phyloP scores from a whole-genome alignment of 805 yeast genomes.

The Saccharomyces kudriavzevii region DNA sequence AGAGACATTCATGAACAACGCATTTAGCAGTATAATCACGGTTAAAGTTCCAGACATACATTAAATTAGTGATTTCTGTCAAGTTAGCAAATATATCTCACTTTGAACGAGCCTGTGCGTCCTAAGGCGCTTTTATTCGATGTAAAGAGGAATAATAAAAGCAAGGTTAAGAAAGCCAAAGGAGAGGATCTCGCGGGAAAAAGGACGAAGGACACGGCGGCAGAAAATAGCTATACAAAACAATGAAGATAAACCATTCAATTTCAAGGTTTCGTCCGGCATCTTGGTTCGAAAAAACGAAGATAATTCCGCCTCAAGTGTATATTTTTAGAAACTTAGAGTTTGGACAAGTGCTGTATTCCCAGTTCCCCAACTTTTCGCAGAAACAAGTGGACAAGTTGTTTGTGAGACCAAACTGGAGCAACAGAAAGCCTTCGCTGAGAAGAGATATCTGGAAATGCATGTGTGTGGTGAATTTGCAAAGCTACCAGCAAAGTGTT shows the following conservation, averaged over 20 bases:
- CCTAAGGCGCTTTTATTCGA: not conserved
- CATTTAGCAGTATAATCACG: not conserved
- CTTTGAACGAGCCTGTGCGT: not conserved
- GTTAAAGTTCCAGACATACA: not conserved
- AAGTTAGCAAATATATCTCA: not conserved
- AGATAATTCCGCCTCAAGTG: slow-evolving; percentile 68
- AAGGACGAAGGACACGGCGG: slow-evolving; percentile 2
- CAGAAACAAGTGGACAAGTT: slow-evolving; percentile 46
- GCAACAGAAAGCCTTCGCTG: slow-evolving; percentile 68
- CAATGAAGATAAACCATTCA: slow-evolving; percentile 7
- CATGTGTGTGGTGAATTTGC: slow-evolving; percentile 73
- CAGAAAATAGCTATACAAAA: not conserved
- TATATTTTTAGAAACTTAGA: slow-evolving; percentile 77
- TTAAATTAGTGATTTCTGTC: not conserved
- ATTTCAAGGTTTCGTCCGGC: slow-evolving; percentile 44
- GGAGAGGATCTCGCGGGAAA: not conserved
- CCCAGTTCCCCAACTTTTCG: slow-evolving; percentile 62
- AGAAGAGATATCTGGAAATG: slow-evolving; percentile 87
- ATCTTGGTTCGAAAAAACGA: slow-evolving; percentile 48
- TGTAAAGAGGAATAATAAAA: not conserved
- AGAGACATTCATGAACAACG: not conserved
- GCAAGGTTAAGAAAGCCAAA: not conserved
- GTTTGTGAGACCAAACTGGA: slow-evolving; percentile 81
- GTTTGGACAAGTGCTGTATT: slow-evolving; percentile 81
- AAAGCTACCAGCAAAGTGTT: slow-evolving; percentile 52